Conservation (phyloP, 2,329 filamentous ascomycete genomes). For the Sporothrix curviconia region DNA sequence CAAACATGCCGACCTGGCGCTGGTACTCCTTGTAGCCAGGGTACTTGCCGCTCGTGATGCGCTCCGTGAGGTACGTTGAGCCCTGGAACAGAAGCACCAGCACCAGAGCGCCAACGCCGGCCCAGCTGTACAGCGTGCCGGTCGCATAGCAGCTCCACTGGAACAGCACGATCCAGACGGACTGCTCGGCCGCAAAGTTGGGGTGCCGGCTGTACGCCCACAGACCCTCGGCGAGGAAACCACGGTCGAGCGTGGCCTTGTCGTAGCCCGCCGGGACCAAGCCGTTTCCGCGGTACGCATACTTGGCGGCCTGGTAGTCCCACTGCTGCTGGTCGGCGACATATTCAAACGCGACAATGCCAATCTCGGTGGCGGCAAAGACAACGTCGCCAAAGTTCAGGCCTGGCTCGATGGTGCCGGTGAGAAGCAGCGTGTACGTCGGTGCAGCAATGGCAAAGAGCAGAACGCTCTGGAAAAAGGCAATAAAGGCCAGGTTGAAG, state of each 20-base stretch:
- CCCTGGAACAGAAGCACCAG: conserved; percentile 81
- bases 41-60: conserved; percentile 75
- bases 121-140: conserved; percentile 70
- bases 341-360: conserved; percentile 59
- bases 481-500: conserved; percentile 87
- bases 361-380: conserved; percentile 42
- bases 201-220: conserved; percentile 88
- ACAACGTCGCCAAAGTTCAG: conserved; percentile 39
- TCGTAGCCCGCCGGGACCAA: conserved; percentile 60
- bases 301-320: conserved; percentile 79
- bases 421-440: conserved; percentile 74
- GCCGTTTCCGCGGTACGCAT: conserved; percentile 63
- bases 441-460: conserved; percentile 70
- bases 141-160: conserved; percentile 77
- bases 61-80: conserved; percentile 82
- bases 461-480: conserved; percentile 72
- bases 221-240: conserved; percentile 77
- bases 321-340: conserved; percentile 92
- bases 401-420: conserved; percentile 54
- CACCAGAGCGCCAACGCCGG: conserved; percentile 58
- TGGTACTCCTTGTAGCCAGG: conserved; percentile 83
- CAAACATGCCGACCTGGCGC: conserved; percentile 71
- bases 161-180: conserved; percentile 82
- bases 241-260: conserved; percentile 75
- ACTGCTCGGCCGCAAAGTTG: conserved; percentile 89